A percentile compares a stretch with the other conserved stretches of the same genome.
Evolutionary conservation across 805 yeast genomes (phyloP).

Genomic region (Kluyveromyces nonfermentans): DNA sequence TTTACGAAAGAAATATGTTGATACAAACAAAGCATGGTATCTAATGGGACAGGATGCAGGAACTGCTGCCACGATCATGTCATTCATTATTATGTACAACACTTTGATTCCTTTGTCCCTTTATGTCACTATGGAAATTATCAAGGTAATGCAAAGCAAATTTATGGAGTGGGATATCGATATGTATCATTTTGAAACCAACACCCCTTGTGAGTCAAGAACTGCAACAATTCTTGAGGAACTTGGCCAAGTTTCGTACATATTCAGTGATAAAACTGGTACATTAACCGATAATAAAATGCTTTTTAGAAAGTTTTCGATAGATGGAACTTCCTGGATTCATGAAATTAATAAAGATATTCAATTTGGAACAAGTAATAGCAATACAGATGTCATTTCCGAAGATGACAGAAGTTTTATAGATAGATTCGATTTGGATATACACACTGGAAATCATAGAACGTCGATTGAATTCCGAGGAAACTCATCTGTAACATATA

Average conservation of each 20-base stretch:
- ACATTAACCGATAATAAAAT: conserved; percentile 90
- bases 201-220: conserved; percentile 90
- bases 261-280: conserved; percentile 95
- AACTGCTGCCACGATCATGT: conserved; percentile 83
- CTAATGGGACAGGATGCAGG: conserved; percentile 65
- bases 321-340: conserved; percentile 83
- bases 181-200: conserved; percentile 76
- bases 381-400: conserved; percentile 19
- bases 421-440: conserved; percentile 7
- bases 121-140: conserved; percentile 93
- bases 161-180: conserved; percentile 86
- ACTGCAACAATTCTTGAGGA: conserved; percentile 95
- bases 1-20: conserved; percentile 30
- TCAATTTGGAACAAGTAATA: conserved; percentile 11
- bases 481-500: conserved; percentile 31
- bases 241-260: conserved; percentile 90
- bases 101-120: conserved; percentile 91
- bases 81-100: conserved; percentile 94
- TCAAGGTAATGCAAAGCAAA: conserved; percentile 77
- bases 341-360: conserved; percentile 51
- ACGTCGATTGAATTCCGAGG: conserved; percentile 35
- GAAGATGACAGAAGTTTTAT: conserved; percentile 13
- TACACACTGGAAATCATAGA: conserved; percentile 11
- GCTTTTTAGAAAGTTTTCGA: conserved; percentile 82
- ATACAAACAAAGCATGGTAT: conserved; percentile 59